Evolutionary conservation across 805 yeast genomes (phyloP).

Genomic region (Yarrowia phangngaensis): DNA sequence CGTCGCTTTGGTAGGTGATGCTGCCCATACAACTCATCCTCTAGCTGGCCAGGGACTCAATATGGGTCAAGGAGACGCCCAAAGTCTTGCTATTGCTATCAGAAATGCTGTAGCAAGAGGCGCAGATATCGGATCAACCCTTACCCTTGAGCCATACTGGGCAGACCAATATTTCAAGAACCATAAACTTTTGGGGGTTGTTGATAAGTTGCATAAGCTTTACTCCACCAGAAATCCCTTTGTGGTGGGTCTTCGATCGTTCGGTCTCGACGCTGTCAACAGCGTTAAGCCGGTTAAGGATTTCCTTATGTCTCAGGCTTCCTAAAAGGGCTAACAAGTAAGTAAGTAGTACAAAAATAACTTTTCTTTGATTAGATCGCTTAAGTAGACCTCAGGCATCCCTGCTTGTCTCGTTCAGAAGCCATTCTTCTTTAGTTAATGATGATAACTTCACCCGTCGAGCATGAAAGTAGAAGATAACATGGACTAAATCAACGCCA

Average conservation of each 20-base stretch:
- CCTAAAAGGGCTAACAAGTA: constrained; percentile 30
- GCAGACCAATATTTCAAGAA: constrained; percentile 76
- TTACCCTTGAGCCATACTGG: constrained; percentile 84
- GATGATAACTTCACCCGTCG: no score
- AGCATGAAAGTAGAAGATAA: no score
- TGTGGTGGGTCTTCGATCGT: constrained; percentile 65
- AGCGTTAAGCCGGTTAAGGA: constrained; percentile 62
- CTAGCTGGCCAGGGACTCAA: constrained; percentile 96
- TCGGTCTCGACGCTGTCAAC: constrained; percentile 72
- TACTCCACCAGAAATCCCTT: constrained; percentile 73
- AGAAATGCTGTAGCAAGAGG: constrained; percentile 74
- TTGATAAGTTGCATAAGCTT: constrained; percentile 86
- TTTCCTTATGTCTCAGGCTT: constrained; percentile 57
- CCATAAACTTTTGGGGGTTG: constrained; percentile 77
- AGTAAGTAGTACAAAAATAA: no score
- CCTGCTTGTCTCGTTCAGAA: no score
- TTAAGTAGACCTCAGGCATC: no score
- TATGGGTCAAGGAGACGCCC: constrained; percentile 95
- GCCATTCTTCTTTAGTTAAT: no score
- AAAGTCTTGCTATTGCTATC: constrained; percentile 60
- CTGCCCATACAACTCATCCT: constrained; percentile 97
- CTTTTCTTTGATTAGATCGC: no score
- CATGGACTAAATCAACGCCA: no score
- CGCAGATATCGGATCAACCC: constrained; percentile 75
- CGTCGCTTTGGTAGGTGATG: constrained; percentile 94